Base-by-base conservation (phyloP, 169 alveolate species). In the Plasmodium relictum region DNA sequence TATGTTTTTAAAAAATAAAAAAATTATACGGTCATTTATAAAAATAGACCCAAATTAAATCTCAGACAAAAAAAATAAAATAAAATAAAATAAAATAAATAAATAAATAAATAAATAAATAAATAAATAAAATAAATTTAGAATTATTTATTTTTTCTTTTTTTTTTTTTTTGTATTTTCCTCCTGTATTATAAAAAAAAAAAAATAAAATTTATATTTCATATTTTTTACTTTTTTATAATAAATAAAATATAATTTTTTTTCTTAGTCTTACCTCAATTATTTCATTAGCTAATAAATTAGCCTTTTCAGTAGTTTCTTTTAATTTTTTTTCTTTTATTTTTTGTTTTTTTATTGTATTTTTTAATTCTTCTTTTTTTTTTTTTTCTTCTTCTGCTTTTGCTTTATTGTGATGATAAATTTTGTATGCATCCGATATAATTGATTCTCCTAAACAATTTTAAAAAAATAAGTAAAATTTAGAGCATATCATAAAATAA, bases 81-180 rank as follows among this genome's bases (percentile, higher is more conserved):
- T n/a, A n/a, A 18, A 12, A 68, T 2, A 42, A 6, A 50, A 0
- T 6, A 10, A 68, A 18, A 48, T 16, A 59, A 22, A 71, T 48
- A 24, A 22, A 70, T 48, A 50, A 9, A 59, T 59, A 59, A 16
- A 65, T 6, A 14, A 12, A 41, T 66, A 37, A 18, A 66, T 14
- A 50, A 50, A 50, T 50, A 50, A 50, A 18, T 14, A 50, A 50
- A 50, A 14, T 50, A 50, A 50, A 50, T 50, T 8, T 14, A 14
- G 61, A 50, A 24, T 62, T 63, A 74, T 74, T 74, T 74, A 41
- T 74, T 74, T 18, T 74, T 74, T 62, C 45, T 74, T n/a, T 48
- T 74, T 74, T 74, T 74, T 74, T 63, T 74, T 74, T 63, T 74
- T 74, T 18, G 74, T 41, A 74, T 74, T 74, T 41, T 74, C 88